Base-by-base conservation (phyloP, 2,329 filamentous ascomycete genomes). In the Sordariomycetes sp. region DNA sequence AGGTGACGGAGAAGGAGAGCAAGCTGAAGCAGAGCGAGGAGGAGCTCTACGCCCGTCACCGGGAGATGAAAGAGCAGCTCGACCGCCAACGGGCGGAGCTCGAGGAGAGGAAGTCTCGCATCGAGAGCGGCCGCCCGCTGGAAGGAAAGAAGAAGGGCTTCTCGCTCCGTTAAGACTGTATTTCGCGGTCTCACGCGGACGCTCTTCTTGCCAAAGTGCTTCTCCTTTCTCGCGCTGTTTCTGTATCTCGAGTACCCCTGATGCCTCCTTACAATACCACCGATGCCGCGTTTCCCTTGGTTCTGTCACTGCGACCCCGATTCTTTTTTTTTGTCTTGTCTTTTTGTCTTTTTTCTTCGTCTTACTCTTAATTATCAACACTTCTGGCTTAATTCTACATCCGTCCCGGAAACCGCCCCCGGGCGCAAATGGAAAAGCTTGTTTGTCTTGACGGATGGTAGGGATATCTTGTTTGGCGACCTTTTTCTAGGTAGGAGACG, bases 1-100 rank as follows among this genome's bases (percentile, higher is more conserved):
- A 99, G 87, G 94, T 99, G 35, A 85, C 90, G 64, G 94, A 99
- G 75, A 99, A 99, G 81, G 94, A 99, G 77, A 96, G 90, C 83
- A 99, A 99, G 78, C 80, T 99, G 72, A 95, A 95, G 79, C 94
- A 97, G 78, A 96, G 90, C 80, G 94, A 99, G 75, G 94, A 99
- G 73, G 94, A 99, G 80, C 79, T 99, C 59, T 97, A 97, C 69
- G 91, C 94, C 64, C 87, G 94, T 66, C 94, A 99, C 79, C 86
- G 92, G 70, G 94, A 99, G 79, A 99, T 99, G 94, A 99, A 97
- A 82, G 94, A 99, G 70, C 92, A 97, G 74, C 84, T 99, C 67
- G 94, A 99, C 69, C 86, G 91, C 70, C 92, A 97, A 79, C 86
- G 91, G 71, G 74, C 83, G 72, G 94, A 99, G 73, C 83, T 99